Conservation (phyloP, 257 asterid species). For the Buddleja alternifolia region DNA sequence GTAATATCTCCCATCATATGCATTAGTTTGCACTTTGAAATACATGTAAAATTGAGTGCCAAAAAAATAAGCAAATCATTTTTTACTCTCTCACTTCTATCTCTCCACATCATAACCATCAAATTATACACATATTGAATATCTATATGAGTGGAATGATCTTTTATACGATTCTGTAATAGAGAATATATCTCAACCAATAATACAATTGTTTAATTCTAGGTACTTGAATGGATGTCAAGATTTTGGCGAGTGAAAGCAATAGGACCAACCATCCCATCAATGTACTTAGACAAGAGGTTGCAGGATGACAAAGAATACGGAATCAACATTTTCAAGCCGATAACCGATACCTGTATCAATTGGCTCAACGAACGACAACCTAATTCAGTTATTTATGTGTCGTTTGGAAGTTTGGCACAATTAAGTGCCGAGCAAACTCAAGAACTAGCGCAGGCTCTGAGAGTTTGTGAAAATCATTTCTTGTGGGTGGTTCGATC, state of each 20-base stretch:
- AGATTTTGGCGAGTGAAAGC: not conserved
- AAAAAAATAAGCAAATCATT: too few species aligned
- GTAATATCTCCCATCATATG: too few species aligned
- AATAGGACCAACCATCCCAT: conserved; percentile 21
- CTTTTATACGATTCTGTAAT: too few species aligned
- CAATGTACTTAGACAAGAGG: too few species aligned
- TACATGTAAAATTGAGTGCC: too few species aligned
- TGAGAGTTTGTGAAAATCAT: not conserved
- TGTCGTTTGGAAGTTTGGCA: conserved; percentile 33
- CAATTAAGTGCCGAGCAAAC: conserved; percentile 2
- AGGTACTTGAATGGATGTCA: conserved; percentile 9
- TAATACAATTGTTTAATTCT: not conserved
- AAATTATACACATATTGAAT: too few species aligned
- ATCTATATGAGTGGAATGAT: too few species aligned
- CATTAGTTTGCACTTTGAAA: too few species aligned
- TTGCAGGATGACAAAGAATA: conserved; percentile 9
- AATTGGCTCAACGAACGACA: not conserved
- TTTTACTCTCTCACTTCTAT: too few species aligned
- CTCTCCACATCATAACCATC: too few species aligned
- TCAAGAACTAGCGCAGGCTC: conserved; percentile 30
- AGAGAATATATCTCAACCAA: too few species aligned
- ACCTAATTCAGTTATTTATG: conserved; percentile 28
- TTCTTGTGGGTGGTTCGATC: conserved; percentile 42
- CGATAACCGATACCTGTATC: not conserved
- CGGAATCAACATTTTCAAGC: conserved; percentile 4